Percentiles rank a stretch among this genome's conserved stretches.
Evolutionary conservation across 1,284 basidiomycete genomes (phyloP).

Genomic region (Neolentinus lepideus): DNA sequence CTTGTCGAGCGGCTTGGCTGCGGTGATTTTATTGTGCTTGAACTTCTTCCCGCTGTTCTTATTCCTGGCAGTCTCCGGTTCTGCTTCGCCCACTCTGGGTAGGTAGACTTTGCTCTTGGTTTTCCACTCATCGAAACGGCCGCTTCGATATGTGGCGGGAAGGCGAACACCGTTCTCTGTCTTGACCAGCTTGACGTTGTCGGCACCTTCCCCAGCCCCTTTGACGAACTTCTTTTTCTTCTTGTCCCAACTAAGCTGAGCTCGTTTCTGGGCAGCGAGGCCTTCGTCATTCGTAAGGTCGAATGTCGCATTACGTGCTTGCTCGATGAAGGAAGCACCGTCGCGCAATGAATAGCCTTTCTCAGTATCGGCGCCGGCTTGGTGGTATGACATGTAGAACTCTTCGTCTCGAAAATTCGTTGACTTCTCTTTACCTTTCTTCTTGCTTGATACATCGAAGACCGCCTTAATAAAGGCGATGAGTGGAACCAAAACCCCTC

Average conservation of each 20-base stretch:
- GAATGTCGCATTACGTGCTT: slow-evolving; percentile 76
- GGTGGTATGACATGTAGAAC: slow-evolving; percentile 90
- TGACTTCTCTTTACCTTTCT: slow-evolving; percentile 29
- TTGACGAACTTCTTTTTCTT: slow-evolving; percentile 95
- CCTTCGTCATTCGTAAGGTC: slow-evolving; percentile 84
- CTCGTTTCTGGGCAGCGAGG: slow-evolving; percentile 52
- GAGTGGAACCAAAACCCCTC: too few species aligned
- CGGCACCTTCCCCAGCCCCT: slow-evolving; percentile 79
- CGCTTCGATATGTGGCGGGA: slow-evolving; percentile 91
- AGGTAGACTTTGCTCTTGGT: slow-evolving; percentile 64
- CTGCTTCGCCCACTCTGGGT: slow-evolving; percentile 79
- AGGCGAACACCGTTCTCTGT: slow-evolving; percentile 90
- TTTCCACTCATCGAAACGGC: slow-evolving; percentile 95
- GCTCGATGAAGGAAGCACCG: slow-evolving; percentile 80
- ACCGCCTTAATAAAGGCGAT: slow-evolving; percentile 55
- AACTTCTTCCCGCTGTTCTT: slow-evolving; percentile 45
- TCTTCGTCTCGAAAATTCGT: slow-evolving; percentile 67
- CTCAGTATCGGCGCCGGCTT: slow-evolving; percentile 80
- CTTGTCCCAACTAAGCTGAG: slow-evolving; percentile 81
- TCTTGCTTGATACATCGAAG: slow-evolving; percentile 57
- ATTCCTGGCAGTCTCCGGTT: slow-evolving; percentile 36
- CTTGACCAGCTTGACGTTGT: slow-evolving; percentile 92
- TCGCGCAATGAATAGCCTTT: slow-evolving; percentile 91
- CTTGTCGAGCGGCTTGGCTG: slow-evolving; percentile 70
- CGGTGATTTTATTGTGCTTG: slow-evolving; percentile 55